These are phyloP conservation scores for Fusarium euwallaceae DNA, from an alignment of 2,329 filamentous ascomycete genomes.

Conservation along the genomic window DNA sequence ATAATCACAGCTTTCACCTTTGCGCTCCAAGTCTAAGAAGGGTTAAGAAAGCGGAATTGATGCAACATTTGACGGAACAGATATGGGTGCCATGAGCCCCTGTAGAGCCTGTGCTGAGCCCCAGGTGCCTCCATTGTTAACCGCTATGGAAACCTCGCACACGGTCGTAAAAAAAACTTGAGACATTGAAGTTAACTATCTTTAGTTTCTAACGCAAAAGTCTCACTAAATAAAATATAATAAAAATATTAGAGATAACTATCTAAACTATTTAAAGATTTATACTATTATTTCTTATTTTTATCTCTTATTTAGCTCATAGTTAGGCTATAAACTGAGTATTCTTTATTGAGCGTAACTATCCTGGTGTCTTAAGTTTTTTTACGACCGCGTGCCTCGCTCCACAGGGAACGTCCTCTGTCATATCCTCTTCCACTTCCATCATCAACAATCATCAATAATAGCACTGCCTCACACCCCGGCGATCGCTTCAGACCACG, in stretches of 20 bases:
- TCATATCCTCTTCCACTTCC: conserved; percentile 1
- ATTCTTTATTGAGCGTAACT: too few species aligned
- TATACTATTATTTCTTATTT: too few species aligned
- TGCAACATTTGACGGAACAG: not conserved
- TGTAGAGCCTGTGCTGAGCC: not conserved
- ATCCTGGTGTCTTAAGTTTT: too few species aligned
- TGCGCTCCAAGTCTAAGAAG: not conserved
- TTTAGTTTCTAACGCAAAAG: too few species aligned
- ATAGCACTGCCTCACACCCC: conserved; percentile 6
- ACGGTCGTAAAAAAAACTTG: too few species aligned
- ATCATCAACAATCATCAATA: not conserved
- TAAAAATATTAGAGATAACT: too few species aligned
- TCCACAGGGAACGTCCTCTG: not conserved
- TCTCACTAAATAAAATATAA: too few species aligned
- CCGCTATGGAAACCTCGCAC: not conserved
- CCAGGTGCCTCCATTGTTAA: conserved; percentile 7
- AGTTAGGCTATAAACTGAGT: too few species aligned
- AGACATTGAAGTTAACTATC: too few species aligned
- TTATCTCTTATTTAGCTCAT: too few species aligned
- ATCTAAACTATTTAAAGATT: too few species aligned
- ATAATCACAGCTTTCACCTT: not conserved
- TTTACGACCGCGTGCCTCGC: too few species aligned
- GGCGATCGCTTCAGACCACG: conserved; percentile 24
- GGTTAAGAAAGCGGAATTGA: not conserved
- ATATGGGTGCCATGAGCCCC: not conserved